Evolutionary conservation across 2,329 filamentous ascomycete genomes (phyloP), one percentile per base, ranked within the genome.

Genomic region (Monascus ruber): DNA sequence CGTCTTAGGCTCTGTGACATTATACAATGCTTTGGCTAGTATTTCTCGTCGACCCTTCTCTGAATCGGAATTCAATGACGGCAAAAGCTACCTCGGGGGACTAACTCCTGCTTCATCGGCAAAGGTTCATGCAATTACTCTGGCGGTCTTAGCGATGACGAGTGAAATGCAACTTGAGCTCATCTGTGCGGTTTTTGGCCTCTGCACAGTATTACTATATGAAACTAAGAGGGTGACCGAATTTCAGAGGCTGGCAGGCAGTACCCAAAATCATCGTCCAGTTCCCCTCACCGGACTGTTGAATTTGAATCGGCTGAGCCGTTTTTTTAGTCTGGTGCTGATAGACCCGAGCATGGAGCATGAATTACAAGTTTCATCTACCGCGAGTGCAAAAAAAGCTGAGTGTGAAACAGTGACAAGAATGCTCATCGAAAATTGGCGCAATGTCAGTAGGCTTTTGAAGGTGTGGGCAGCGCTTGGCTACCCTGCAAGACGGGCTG

Each of bases 111-210:
- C 46, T 6, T 42, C 44, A 7, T 49, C 51, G 6, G 46, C 45
- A 4, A 56, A 52, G 38, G 48, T 54, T 11, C 52, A 56, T 34
- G 53, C 60, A n/a, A 58, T 64, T 9, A 48, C 59, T 1, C 51
- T 64, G 24, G 63, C 62, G 24, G 50, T 65, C 5, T 43, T 63
- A 28, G 59, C 59, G 5, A 42, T 63, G 38, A 58, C 60, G 7
- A 55, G 47, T 33, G 53, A 62, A 29, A 58, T 63, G 53, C 60
- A 65, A 39, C 48, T 63, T 32, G 59, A 62, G 25, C 51, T 66
- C 24, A 59, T 65, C 40, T 66, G 62, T 39, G 57, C 57, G 1
- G 54, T 65, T 1, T 63, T 66, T 40, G 63, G 62, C 5, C 45
- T 66, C 8, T 54, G 62, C 34, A 44, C 53, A 10, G 42, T 55